phyloP scores from a whole-genome alignment of 768 basidiomycete genomes.

The Phallus indusiatus region DNA sequence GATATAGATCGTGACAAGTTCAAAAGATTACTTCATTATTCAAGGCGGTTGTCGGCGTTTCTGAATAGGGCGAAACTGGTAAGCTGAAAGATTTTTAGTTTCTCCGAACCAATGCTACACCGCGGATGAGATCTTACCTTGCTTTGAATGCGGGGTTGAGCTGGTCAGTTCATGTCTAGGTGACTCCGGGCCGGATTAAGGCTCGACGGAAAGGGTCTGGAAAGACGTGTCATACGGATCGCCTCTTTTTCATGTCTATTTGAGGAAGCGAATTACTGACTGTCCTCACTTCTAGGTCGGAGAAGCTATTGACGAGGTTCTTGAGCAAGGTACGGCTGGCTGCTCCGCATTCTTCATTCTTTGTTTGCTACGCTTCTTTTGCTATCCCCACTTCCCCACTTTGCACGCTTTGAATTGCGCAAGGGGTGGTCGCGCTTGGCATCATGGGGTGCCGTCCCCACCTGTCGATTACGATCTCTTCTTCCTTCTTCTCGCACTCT shows the following conservation, averaged over 20 bases:
- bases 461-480: neutral
- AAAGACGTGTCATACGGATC: too few species aligned
- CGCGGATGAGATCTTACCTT: neutral
- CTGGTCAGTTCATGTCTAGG: neutral
- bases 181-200: too few species aligned
- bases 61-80: conserved; percentile 86
- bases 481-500: neutral
- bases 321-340: conserved; percentile 65
- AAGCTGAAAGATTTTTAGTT: conserved; percentile 15
- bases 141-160: neutral
- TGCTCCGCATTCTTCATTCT: neutral
- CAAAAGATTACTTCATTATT: conserved; percentile 86
- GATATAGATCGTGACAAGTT: conserved; percentile 94
- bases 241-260: neutral
- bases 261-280: neutral
- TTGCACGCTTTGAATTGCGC: neutral
- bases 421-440: neutral
- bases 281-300: conserved; percentile 47
- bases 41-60: conserved; percentile 77
- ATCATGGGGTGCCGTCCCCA: neutral
- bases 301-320: conserved; percentile 83
- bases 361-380: neutral
- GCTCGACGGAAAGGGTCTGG: too few species aligned
- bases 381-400: neutral
- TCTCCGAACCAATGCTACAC: neutral